phyloP scores from a whole-genome alignment of 768 basidiomycete species.

The Tulasnella sp. region DNA sequence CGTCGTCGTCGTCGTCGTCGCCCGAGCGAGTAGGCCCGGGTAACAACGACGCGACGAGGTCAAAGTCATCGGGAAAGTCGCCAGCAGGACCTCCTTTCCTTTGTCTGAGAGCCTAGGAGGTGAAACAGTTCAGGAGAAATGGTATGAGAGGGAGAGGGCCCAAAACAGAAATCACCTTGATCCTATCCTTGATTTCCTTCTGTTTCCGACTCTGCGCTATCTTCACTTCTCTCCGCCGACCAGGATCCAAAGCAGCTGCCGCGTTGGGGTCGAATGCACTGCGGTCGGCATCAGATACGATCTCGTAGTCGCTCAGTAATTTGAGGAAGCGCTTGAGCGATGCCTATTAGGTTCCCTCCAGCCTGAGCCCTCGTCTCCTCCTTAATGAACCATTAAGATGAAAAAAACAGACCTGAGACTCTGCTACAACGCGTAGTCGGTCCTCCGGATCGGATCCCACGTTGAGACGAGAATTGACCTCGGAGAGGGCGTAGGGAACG shows the following conservation, averaged over 20 bases:
- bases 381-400: not conserved
- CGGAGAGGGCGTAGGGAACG: constrained; percentile 59
- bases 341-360: constrained; percentile 18
- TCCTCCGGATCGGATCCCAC: constrained; percentile 46
- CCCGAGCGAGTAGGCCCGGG: constrained; percentile 30
- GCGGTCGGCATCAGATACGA: constrained; percentile 56
- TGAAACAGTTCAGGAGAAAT: not conserved
- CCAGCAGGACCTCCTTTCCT: constrained; percentile 40
- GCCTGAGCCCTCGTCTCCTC: no score
- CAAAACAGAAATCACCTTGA: constrained; percentile 47
- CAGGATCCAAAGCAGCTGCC: constrained; percentile 41
- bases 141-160: not conserved
- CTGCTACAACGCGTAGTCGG: constrained; percentile 47
- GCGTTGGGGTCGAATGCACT: constrained; percentile 42
- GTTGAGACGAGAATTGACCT: constrained; percentile 54
- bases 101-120: constrained; percentile 48
- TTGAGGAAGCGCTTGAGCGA: constrained; percentile 24
- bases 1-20: constrained; percentile 38
- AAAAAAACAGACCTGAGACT: constrained; percentile 51
- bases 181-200: constrained; percentile 61
- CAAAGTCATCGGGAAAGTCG: constrained; percentile 44
- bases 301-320: constrained; percentile 48
- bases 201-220: constrained; percentile 85
- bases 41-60: constrained; percentile 57
- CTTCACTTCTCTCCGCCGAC: constrained; percentile 72